Conservation (phyloP, 805 yeast genomes). For the Wickerhamiella sergipiensis region DNA sequence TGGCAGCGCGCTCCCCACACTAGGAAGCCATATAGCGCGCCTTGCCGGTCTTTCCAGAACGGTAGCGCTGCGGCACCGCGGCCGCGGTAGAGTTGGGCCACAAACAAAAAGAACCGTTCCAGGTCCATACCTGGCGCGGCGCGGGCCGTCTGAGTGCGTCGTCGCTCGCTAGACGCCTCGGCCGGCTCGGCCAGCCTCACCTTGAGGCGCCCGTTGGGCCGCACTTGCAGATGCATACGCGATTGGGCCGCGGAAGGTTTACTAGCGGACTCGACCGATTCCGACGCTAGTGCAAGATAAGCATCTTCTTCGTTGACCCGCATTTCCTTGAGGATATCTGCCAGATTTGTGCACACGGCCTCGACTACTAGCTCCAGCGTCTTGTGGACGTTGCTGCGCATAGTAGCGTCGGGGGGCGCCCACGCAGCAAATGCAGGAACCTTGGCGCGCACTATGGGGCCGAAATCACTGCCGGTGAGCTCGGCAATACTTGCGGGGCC, state of each 20-base stretch:
- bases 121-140: constrained; percentile 54
- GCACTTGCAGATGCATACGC: neutral
- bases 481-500: constrained; percentile 1
- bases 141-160: constrained; percentile 31
- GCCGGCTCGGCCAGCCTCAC: neutral
- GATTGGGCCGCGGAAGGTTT: neutral
- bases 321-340: constrained; percentile 29
- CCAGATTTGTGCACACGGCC: constrained; percentile 23
- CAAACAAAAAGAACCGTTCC: constrained; percentile 71
- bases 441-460: constrained; percentile 18
- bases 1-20: constrained; percentile 79
- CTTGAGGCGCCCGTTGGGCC: neutral
- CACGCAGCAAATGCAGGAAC: constrained; percentile 17
- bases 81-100: constrained; percentile 52
- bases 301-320: constrained; percentile 27
- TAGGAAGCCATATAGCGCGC: constrained; percentile 64
- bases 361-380: constrained; percentile 19
- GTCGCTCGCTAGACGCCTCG: neutral
- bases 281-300: constrained; percentile 16
- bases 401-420: constrained; percentile 6
- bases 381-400: constrained; percentile 8
- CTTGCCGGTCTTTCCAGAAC: constrained; percentile 58
- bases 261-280: neutral
- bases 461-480: constrained; percentile 16
- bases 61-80: constrained; percentile 41